Evolutionary conservation across 208 protist genomes (phyloP).

Genomic region (Acanthamoeba culbertsoni): DNA sequence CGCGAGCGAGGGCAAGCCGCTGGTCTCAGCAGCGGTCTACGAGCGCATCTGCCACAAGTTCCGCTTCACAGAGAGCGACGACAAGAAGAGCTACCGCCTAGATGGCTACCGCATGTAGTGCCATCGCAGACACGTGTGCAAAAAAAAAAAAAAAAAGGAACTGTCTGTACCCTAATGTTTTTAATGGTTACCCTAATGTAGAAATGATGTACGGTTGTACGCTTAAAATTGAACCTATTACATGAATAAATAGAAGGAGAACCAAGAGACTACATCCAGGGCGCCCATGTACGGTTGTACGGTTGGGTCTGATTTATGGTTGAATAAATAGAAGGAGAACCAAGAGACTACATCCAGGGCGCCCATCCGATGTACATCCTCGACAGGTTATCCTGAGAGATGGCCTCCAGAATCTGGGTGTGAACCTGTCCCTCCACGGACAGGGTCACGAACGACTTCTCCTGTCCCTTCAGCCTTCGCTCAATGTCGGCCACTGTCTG

Average conservation of each 20-base stretch:
- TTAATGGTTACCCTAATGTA: too few species aligned
- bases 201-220: too few species aligned
- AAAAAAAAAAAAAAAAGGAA: too few species aligned
- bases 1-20: not conserved
- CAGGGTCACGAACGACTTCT: conserved; percentile 40
- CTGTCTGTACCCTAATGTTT: too few species aligned
- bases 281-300: too few species aligned
- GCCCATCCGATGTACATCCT: conserved; percentile 78
- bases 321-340: too few species aligned
- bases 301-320: too few species aligned
- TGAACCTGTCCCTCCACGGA: conserved; percentile 79
- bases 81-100: conserved; percentile 1
- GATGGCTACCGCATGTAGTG: conserved; percentile 18
- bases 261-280: too few species aligned
- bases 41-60: conserved; percentile 45
- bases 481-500: conserved; percentile 71
- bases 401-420: conserved; percentile 75
- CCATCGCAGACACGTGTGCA: too few species aligned
- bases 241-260: too few species aligned
- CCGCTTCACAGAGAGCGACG: not conserved
- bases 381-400: conserved; percentile 62
- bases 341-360: conserved; percentile 63
- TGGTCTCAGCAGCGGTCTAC: not conserved
- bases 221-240: too few species aligned
- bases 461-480: conserved; percentile 65